Evolutionary conservation across 2,329 filamentous ascomycete species (phyloP).

Genomic region (Alternaria alternata): DNA sequence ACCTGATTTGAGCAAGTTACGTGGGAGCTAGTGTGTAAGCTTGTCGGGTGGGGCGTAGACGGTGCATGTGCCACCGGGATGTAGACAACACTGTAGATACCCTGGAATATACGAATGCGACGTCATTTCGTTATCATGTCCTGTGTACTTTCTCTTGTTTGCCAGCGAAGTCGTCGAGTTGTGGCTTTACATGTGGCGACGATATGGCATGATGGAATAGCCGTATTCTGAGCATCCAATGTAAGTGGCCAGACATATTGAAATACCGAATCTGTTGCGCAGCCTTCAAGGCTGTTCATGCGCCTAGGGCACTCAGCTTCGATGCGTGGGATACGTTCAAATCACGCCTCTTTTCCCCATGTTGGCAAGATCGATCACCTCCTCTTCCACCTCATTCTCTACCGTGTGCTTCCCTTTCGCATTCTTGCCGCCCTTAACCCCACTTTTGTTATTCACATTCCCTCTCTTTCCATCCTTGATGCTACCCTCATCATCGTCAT

Average conservation of each 20-base stretch:
- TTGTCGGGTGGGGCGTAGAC: constrained; percentile 13
- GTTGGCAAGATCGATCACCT: constrained; percentile 49
- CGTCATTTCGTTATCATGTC: not conserved
- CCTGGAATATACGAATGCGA: not conserved
- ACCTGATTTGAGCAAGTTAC: constrained; percentile 36
- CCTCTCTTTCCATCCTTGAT: constrained; percentile 31
- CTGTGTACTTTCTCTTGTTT: not conserved
- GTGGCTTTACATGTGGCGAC: not conserved
- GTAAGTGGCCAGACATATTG: not conserved
- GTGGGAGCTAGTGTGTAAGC: constrained; percentile 24
- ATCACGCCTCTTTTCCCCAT: constrained; percentile 44
- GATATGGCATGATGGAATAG: not conserved
- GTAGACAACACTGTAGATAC: not conserved
- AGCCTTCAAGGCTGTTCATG: not conserved
- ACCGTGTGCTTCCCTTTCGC: constrained; percentile 33
- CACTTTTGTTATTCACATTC: constrained; percentile 28
- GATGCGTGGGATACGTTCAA: constrained; percentile 9
- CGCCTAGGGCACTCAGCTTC: not conserved
- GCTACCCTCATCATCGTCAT: constrained; percentile 44
- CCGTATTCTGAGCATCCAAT: not conserved
- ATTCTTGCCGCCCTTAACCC: constrained; percentile 25
- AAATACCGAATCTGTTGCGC: not conserved
- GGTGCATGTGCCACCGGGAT: constrained; percentile 4
- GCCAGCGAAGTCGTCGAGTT: not conserved
- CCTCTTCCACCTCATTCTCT: constrained; percentile 44